A percentile compares a stretch with the other conserved stretches of the same genome.
Evolutionary conservation across 1,284 basidiomycete species (phyloP).

Genomic region (Cutaneotrichosporon mucoides): DNA sequence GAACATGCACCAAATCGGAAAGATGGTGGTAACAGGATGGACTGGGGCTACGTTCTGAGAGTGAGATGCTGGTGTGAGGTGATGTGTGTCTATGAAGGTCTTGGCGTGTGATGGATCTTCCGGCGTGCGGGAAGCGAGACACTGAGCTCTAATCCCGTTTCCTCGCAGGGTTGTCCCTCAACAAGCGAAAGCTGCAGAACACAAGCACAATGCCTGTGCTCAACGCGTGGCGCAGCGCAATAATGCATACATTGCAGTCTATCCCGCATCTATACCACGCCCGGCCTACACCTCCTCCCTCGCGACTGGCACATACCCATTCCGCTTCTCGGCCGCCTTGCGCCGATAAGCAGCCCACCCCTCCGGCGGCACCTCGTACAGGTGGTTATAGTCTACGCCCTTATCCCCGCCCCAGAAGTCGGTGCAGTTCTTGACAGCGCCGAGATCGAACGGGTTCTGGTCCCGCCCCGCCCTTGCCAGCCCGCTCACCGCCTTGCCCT

Average conservation of each 20-base stretch:
- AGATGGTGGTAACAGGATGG: too few species aligned
- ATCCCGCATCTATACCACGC: too few species aligned
- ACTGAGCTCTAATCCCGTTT: too few species aligned
- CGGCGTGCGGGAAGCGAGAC: too few species aligned
- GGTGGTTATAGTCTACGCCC: slow-evolving; percentile 78
- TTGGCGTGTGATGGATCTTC: too few species aligned
- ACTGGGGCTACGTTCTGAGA: too few species aligned
- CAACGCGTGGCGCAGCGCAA: neutral
- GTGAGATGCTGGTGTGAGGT: too few species aligned
- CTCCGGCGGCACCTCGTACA: slow-evolving; percentile 85
- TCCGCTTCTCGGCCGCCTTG: slow-evolving; percentile 20
- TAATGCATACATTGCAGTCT: neutral
- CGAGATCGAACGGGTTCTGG: slow-evolving; percentile 89
- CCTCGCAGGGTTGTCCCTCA: too few species aligned
- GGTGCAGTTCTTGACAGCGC: slow-evolving; percentile 76
- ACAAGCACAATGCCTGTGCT: neutral
- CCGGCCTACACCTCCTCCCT: slow-evolving; percentile 29
- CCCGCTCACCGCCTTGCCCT: slow-evolving; percentile 78
- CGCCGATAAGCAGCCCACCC: slow-evolving; percentile 43
- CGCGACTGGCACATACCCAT: slow-evolving; percentile 33
- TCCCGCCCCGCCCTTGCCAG: slow-evolving; percentile 60
- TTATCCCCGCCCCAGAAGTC: slow-evolving; percentile 91
- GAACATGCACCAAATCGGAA: too few species aligned
- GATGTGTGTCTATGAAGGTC: too few species aligned
- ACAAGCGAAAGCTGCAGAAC: too few species aligned